Evolutionary conservation across 2,329 filamentous ascomycete genomes (phyloP).

Genomic region (Nannizziopsis arthrosporioides): DNA sequence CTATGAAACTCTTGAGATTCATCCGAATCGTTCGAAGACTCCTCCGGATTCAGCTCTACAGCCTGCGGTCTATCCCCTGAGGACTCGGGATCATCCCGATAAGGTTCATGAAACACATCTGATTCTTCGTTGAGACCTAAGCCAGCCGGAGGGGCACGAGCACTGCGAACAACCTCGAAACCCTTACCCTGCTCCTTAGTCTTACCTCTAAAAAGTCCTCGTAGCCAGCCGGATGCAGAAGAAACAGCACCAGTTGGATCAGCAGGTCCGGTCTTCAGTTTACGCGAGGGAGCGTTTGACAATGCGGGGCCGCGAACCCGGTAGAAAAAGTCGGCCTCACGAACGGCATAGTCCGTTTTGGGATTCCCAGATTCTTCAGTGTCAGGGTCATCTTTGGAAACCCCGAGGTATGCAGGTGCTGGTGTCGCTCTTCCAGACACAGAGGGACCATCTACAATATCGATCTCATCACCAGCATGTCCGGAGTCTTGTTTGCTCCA

Average conservation of each 20-base stretch:
- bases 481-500: slow-evolving; percentile 33
- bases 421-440: slow-evolving; percentile 39
- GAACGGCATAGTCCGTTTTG: slow-evolving; percentile 75
- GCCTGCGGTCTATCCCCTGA: slow-evolving; percentile 15
- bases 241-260: slow-evolving; percentile 87
- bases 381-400: slow-evolving; percentile 44
- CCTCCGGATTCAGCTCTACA: slow-evolving; percentile 15
- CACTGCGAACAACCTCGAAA: slow-evolving; percentile 89
- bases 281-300: slow-evolving; percentile 68
- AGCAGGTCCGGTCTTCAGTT: slow-evolving; percentile 82
- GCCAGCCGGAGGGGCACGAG: slow-evolving; percentile 71
- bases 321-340: slow-evolving; percentile 96
- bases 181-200: slow-evolving; percentile 92
- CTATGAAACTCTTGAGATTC: slow-evolving; percentile 11
- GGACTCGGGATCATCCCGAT: slow-evolving; percentile 42
- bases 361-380: slow-evolving; percentile 39
- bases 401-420: slow-evolving; percentile 43
- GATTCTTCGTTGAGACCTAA: slow-evolving; percentile 40
- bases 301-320: slow-evolving; percentile 79
- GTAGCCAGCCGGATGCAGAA: slow-evolving; percentile 82
- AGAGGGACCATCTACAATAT: slow-evolving; percentile 29
- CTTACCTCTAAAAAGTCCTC: slow-evolving; percentile 65
- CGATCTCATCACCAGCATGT: slow-evolving; percentile 26
- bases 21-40: slow-evolving; percentile 1
- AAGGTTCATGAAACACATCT: slow-evolving; percentile 54